A percentile compares a stretch with the other conserved stretches of the same genome.
Conservation (phyloP, 805 yeast genomes). For the Ogataea kodamae region DNA sequence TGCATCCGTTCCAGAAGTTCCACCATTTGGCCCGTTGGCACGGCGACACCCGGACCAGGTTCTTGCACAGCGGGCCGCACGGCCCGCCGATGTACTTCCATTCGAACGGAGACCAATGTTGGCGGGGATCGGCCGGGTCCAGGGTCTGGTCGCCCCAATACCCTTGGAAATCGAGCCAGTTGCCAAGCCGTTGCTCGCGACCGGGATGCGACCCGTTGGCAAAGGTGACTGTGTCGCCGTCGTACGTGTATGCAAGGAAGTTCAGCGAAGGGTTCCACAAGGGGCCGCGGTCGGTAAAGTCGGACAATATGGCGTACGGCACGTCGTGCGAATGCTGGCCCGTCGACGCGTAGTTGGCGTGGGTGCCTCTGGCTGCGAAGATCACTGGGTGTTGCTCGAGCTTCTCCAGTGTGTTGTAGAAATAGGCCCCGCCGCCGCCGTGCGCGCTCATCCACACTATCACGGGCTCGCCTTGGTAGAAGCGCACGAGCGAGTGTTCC, state of each 20-base stretch:
- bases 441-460: constrained; percentile 97
- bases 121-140: constrained; percentile 67
- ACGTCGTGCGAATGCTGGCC: constrained; percentile 96
- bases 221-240: constrained; percentile 51
- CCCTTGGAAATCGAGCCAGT: constrained; percentile 80
- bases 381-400: constrained; percentile 64
- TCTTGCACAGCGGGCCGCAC: constrained; percentile 79
- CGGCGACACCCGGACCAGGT: constrained; percentile 61
- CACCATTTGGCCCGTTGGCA: constrained; percentile 92
- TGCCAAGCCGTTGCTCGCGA: constrained; percentile 52
- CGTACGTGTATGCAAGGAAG: constrained; percentile 75
- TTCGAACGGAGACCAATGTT: constrained; percentile 82
- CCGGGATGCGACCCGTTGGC: constrained; percentile 46
- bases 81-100: constrained; percentile 94
- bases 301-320: constrained; percentile 86
- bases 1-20: constrained; percentile 83
- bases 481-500: constrained; percentile 92
- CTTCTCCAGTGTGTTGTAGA: constrained; percentile 72
- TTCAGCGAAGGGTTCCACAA: constrained; percentile 91
- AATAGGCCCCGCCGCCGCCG: constrained; percentile 93
- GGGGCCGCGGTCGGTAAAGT: constrained; percentile 93
- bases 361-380: constrained; percentile 93
- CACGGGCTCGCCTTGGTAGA: constrained; percentile 73
- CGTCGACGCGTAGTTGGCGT: constrained; percentile 92
- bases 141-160: constrained; percentile 89